Evolutionary conservation across 148 eudicot genomes (phyloP).

Genomic region (Polygonum maritimum): DNA sequence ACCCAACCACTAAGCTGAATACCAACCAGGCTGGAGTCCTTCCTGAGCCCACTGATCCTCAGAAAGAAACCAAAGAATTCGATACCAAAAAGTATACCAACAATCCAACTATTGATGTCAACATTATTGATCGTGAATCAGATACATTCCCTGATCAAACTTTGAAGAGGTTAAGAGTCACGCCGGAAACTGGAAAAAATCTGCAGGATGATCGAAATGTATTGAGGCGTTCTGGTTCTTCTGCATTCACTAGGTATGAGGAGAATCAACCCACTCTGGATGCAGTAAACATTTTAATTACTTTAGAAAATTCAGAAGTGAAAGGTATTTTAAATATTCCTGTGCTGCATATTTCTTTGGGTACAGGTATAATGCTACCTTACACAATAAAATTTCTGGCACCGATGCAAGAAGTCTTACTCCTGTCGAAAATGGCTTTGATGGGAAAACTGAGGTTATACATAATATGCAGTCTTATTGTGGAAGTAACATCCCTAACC

Average conservation of each 20-base stretch:
- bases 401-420: constrained; percentile 20
- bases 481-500: constrained; percentile 27
- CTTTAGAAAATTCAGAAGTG: background rate
- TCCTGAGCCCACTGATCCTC: constrained; percentile 13
- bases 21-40: background rate
- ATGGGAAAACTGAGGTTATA: constrained; percentile 17
- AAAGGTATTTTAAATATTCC: background rate
- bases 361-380: constrained; percentile 39
- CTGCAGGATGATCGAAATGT: constrained; percentile 31
- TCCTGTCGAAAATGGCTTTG: constrained; percentile 19
- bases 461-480: constrained; percentile 21
- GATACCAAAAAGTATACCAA: constrained; percentile 16
- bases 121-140: constrained; percentile 10
- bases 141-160: constrained; percentile 22
- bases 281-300: background rate
- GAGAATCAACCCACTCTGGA: background rate
- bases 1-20: constrained; percentile 7
- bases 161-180: constrained; percentile 31
- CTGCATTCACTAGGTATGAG: constrained; percentile 44
- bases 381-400: constrained; percentile 21
- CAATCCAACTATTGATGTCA: constrained; percentile 14
- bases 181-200: constrained; percentile 18
- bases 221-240: constrained; percentile 33
- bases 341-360: background rate
- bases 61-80: constrained; percentile 16